Evolutionary conservation across 345 rosid species (phyloP), one percentile per base, ranked within the genome.

Genomic region (Salix exigua): DNA sequence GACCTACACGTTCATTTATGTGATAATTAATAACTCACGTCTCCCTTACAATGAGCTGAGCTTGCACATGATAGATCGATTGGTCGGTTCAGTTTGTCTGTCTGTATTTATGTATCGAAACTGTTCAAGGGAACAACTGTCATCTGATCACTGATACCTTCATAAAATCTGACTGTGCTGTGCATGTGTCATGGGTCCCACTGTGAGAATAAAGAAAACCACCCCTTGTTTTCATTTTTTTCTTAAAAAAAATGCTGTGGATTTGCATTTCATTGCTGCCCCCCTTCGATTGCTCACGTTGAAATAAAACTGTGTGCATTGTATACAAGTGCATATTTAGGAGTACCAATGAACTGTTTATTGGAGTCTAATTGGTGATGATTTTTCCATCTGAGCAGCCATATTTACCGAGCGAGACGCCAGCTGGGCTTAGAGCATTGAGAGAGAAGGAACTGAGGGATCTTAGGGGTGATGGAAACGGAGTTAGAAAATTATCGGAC

Each of bases 401-500:
- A 23, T 96, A 89, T 83, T 82, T 96, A 69, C 99, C 96, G 0
- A 82, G 70, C 55, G 91, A 93, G 81, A 96, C 99, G 28, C 98
- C 99, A 0, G 87, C 82, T 16, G 98, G 97, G 23, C 87, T 96
- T 18, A 87, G 63, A 83, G 86, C 83, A 46, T 68, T 90, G 40
- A 91, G 99, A 78, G 92, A 90, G 64, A 86, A 82, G 37, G 99
- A 96, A 78, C 88, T 96, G 6, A 88, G 74, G 74, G 76, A 82
- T 65, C 86, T 89, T 0, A 89, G 96, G 77, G 99, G 99, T 5
- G 80, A 86, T 63, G 91, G 94, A 1, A 75, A 82, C 76, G 96
- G 97, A 72, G 96, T 75, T 2, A 85, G 97, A 35, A 96, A 91
- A 80, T 81, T 91, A 79, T 89, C 96, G 0, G 98, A 96, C 81